Percentiles rank a stretch among this genome's conserved stretches.
Evolutionary conservation across 2,329 filamentous ascomycete species (phyloP).

Genomic region (Xylariaceae sp.): DNA sequence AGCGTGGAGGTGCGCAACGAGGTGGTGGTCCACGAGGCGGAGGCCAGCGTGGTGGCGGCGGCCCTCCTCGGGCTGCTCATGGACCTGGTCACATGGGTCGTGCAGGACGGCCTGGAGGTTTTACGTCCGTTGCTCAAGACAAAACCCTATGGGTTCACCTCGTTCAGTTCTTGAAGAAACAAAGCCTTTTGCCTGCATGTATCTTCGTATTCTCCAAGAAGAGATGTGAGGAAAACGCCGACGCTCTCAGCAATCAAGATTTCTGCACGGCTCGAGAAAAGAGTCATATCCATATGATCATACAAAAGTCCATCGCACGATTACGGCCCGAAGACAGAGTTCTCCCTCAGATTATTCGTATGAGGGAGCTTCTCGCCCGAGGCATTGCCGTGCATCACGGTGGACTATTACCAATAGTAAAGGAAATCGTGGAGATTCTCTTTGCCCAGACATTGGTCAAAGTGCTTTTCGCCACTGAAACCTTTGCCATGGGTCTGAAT

Average conservation of each 20-base stretch:
- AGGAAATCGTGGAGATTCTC: conserved; percentile 93
- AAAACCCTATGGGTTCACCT: conserved; percentile 96
- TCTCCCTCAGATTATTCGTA: conserved; percentile 84
- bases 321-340: conserved; percentile 83
- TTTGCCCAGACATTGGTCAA: conserved; percentile 95
- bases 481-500: conserved; percentile 97
- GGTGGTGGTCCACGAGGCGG: conserved; percentile 43
- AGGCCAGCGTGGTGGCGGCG: conserved; percentile 51
- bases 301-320: conserved; percentile 88
- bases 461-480: conserved; percentile 94
- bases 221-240: conserved; percentile 92
- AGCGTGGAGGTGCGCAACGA: conserved; percentile 46
- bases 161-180: conserved; percentile 83
- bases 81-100: conserved; percentile 81
- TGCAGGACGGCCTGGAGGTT: conserved; percentile 75
- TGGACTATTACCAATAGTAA: conserved; percentile 89
- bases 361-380: conserved; percentile 77
- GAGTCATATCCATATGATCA: conserved; percentile 94
- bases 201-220: conserved; percentile 99
- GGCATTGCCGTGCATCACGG: conserved; percentile 97
- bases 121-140: conserved; percentile 87
- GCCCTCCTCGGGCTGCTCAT: conserved; percentile 55
- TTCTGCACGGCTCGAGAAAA: conserved; percentile 92
- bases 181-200: conserved; percentile 81
- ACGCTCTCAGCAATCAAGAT: conserved; percentile 89